phyloP scores from a whole-genome alignment of 1,284 basidiomycete genomes.

The Cerrena zonata region DNA sequence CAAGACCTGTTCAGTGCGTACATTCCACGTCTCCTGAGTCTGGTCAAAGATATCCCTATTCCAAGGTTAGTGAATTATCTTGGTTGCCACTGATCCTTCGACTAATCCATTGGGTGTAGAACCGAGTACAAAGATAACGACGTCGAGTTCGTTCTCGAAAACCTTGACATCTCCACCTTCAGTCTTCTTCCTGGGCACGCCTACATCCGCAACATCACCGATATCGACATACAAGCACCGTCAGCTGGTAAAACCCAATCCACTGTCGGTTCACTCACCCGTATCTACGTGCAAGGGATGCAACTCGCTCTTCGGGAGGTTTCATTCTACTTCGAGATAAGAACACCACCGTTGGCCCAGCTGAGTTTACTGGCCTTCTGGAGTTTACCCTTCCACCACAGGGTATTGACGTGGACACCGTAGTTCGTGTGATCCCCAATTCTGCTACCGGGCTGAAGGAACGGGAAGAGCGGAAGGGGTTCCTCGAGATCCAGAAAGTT shows the following conservation, averaged over 20 bases:
- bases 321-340: slow-evolving; percentile 70
- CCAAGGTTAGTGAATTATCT: slow-evolving; percentile 45
- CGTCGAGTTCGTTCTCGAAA: slow-evolving; percentile 66
- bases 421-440: slow-evolving; percentile 54
- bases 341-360: slow-evolving; percentile 42
- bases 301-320: slow-evolving; percentile 57
- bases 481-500: slow-evolving; percentile 51
- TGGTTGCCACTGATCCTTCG: too few relatives aligned
- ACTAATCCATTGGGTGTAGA: slow-evolving; percentile 30
- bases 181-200: slow-evolving; percentile 62
- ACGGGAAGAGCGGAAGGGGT: slow-evolving; percentile 42
- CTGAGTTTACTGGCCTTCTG: slow-evolving; percentile 54
- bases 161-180: slow-evolving; percentile 59
- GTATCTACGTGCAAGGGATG: slow-evolving; percentile 55
- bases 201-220: slow-evolving; percentile 67
- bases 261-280: slow-evolving; percentile 54
- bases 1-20: slow-evolving; percentile 66
- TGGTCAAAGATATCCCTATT: slow-evolving; percentile 54
- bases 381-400: slow-evolving; percentile 56
- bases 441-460: slow-evolving; percentile 34
- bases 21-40: slow-evolving; percentile 42
- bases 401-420: slow-evolving; percentile 61
- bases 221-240: slow-evolving; percentile 58
- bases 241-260: slow-evolving; percentile 33
- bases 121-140: slow-evolving; percentile 63